Percentiles rank a stretch among this genome's conserved stretches.
phyloP scores from a whole-genome alignment of 2,329 filamentous ascomycete genomes.

The Penicillium sp. region DNA sequence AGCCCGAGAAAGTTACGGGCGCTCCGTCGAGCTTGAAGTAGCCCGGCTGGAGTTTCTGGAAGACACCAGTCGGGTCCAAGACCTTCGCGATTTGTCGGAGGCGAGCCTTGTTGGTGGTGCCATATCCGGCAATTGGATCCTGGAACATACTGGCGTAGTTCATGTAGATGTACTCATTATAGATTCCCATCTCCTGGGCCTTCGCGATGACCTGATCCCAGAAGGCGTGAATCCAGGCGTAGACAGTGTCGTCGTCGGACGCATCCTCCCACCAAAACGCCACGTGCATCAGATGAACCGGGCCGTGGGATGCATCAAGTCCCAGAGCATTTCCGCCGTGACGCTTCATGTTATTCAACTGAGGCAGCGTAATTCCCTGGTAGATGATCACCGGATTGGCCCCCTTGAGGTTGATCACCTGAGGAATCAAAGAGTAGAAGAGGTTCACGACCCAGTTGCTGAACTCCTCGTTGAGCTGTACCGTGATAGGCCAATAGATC shows the following conservation, averaged over 20 bases:
- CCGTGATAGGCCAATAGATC: constrained; percentile 30
- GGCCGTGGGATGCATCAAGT: constrained; percentile 19
- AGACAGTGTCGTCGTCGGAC: constrained; percentile 28
- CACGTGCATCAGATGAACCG: constrained; percentile 26
- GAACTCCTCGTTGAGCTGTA: constrained; percentile 26
- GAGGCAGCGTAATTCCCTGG: constrained; percentile 30
- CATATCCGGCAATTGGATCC: constrained; percentile 40
- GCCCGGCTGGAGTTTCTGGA: constrained; percentile 38
- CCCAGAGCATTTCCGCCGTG: constrained; percentile 34
- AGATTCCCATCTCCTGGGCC: constrained; percentile 25
- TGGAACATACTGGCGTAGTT: constrained; percentile 45
- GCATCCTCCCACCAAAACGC: constrained; percentile 27
- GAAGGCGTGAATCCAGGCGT: constrained; percentile 22
- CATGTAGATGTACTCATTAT: constrained; percentile 40
- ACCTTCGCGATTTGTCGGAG: constrained; percentile 30
- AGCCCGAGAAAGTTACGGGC: constrained; percentile 4
- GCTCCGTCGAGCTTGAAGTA: constrained; percentile 39
- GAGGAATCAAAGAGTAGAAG: constrained; percentile 18
- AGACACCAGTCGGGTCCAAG: constrained; percentile 40
- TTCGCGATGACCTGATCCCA: constrained; percentile 22
- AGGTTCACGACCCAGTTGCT: constrained; percentile 20
- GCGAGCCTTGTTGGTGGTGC: constrained; percentile 27
- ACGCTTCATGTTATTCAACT: constrained; percentile 25
- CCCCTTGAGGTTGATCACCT: constrained; percentile 16
- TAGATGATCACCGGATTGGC: constrained; percentile 25